Evolutionary conservation across 2,329 filamentous ascomycete species (phyloP), one percentile per base, ranked within the genome.

Genomic region (Grosmannia clavigera): DNA sequence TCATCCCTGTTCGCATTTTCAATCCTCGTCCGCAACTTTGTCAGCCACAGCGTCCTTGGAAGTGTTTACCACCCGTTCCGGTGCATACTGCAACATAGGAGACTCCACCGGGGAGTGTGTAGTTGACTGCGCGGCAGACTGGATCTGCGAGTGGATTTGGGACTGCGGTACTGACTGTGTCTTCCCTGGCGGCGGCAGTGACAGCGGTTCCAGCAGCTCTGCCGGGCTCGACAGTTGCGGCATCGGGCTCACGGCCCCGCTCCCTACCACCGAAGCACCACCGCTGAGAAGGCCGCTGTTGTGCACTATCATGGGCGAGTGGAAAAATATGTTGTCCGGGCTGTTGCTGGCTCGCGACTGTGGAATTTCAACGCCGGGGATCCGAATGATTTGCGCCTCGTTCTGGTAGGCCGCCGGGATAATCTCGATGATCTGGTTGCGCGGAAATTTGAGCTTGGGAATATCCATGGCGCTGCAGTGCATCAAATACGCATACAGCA

Each of bases 381-480:
- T 95, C 67, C 88, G 85, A 67, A 99, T 91, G 61, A 91, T 85
- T 71, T 90, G 94, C 25, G 92, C 90, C 72, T 94, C 88, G 70
- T 99, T 99, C 75, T 96, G 94, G 74, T 99, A 99, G 38, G 90
- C 92, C 22, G 92, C 92, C 3, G 94, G 95, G 61, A 97, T 95
- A 70, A 99, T 96, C 78, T 99, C 94, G 66, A 99, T 96, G 69
- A 99, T 97, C 71, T 99, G 91, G 70, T 99, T 87, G 52, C 94
- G 88, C 4, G 94, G 94, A 68, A 99, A 99, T 65, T 90, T 88
- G 63, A 99, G 82, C 66, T 86, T 87, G 4, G 94, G 94, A 64
- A 99, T 99, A 69, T 95, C 91, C 72, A 87, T 88, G 10, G 95
- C 92, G 70, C 92, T 94, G 75, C 94, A 97, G 67, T 95, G 94